These are phyloP conservation scores for Acacia crassicarpa DNA, from an alignment of 306 rosid genomes.

Conservation along the genomic window DNA sequence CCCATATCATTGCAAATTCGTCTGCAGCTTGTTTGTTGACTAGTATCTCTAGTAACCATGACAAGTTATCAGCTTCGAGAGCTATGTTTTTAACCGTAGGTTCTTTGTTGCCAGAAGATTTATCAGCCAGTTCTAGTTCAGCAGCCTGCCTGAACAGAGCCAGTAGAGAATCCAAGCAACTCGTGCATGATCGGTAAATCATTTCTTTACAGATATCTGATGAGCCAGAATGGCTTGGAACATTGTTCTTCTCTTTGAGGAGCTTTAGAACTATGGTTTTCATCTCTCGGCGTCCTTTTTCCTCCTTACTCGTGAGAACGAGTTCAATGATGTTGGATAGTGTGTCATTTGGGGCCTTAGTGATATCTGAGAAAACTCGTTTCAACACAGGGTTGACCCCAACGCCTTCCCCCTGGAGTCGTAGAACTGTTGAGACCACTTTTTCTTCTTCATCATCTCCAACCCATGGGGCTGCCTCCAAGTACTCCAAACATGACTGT, in stretches of 20 bases:
- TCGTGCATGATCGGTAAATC: conserved; percentile 64
- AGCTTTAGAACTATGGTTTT: conserved; percentile 89
- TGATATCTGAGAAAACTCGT: conserved; percentile 71
- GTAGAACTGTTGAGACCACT: conserved; percentile 72
- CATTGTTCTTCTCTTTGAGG: conserved; percentile 73
- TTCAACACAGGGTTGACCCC: conserved; percentile 83
- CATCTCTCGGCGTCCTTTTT: conserved; percentile 96
- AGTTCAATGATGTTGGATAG: conserved; percentile 74
- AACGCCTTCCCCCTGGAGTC: conserved; percentile 82
- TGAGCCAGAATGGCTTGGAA: conserved; percentile 52
- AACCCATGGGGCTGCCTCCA: conserved; percentile 97
- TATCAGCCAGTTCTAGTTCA: conserved; percentile 43
- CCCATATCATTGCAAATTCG: conserved; percentile 80
- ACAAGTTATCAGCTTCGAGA: conserved; percentile 78
- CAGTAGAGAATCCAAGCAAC: conserved; percentile 62
- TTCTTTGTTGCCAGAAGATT: conserved; percentile 42
- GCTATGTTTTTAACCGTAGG: conserved; percentile 63
- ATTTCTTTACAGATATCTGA: conserved; percentile 60
- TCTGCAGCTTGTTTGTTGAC: conserved; percentile 81
- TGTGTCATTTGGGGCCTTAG: conserved; percentile 70
- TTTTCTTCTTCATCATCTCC: conserved; percentile 97
- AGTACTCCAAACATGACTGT: conserved; percentile 81
- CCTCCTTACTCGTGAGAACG: conserved; percentile 84
- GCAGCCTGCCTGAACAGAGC: conserved; percentile 70
- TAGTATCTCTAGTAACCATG: conserved; percentile 91